Conservation (phyloP, 2,329 filamentous ascomycete genomes). For the Ophiostoma perfectum region DNA sequence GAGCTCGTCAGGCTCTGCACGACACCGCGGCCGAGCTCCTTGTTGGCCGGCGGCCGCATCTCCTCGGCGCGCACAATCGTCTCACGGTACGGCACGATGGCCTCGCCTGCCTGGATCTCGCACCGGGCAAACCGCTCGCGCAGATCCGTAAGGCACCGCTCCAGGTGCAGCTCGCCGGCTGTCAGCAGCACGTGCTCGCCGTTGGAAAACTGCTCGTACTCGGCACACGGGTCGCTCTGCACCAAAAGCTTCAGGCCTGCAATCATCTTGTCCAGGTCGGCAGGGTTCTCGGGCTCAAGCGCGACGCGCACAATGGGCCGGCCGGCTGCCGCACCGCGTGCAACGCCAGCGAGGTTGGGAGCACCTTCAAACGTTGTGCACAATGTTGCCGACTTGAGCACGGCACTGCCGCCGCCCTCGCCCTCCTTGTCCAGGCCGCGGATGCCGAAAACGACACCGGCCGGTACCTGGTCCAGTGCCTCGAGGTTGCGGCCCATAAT, state of each 20-base stretch:
- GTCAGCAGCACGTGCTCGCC: constrained; percentile 94
- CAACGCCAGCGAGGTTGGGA: constrained; percentile 84
- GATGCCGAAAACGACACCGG: constrained; percentile 92
- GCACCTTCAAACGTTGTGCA: constrained; percentile 82
- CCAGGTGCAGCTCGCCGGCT: constrained; percentile 88
- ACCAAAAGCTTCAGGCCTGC: constrained; percentile 78
- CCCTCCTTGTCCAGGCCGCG: constrained; percentile 76
- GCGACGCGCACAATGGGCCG: constrained; percentile 94
- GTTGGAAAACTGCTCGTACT: constrained; percentile 87
- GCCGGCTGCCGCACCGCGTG: constrained; percentile 54
- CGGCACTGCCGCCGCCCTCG: constrained; percentile 49
- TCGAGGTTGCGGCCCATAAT: constrained; percentile 92
- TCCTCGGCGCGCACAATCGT: constrained; percentile 82
- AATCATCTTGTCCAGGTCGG: constrained; percentile 92
- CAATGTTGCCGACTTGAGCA: constrained; percentile 92
- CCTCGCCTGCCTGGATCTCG: constrained; percentile 87
- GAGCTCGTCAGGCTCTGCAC: constrained; percentile 72
- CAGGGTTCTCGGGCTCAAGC: constrained; percentile 85
- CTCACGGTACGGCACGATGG: constrained; percentile 93
- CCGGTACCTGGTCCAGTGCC: constrained; percentile 74
- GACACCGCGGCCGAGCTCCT: constrained; percentile 77
- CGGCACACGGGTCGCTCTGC: constrained; percentile 90
- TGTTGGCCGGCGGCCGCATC: constrained; percentile 83
- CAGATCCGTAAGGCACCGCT: constrained; percentile 88
- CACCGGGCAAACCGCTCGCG: constrained; percentile 88